A percentile compares a stretch with the other conserved stretches of the same genome.
Conservation (phyloP, 1,284 basidiomycete species). For the Rhizoctonia solani region DNA sequence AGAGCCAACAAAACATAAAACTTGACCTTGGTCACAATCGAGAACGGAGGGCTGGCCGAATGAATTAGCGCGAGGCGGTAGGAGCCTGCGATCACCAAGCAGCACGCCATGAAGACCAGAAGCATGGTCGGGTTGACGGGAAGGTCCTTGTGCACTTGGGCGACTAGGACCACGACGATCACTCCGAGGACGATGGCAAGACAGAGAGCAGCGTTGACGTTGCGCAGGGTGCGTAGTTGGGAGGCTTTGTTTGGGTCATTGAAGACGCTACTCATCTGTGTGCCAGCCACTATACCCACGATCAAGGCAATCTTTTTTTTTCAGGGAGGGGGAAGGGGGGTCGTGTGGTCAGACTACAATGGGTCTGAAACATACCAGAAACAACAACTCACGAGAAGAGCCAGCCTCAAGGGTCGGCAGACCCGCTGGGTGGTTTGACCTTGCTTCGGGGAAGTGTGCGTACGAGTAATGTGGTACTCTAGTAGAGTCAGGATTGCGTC, state of each 20-base stretch:
- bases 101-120: constrained; percentile 21
- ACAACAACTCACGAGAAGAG: constrained; percentile 4
- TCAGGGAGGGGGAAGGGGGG: too few relatives aligned
- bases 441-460: constrained; percentile 18
- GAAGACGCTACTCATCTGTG: constrained; percentile 20
- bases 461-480: constrained; percentile 30
- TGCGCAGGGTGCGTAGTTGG: constrained; percentile 25
- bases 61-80: constrained; percentile 31
- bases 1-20: constrained; percentile 32
- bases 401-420: background rate
- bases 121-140: constrained; percentile 12
- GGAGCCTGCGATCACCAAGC: constrained; percentile 16
- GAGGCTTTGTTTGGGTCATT: constrained; percentile 11
- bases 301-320: background rate
- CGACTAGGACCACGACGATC: constrained; percentile 21
- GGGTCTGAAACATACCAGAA: too few relatives aligned
- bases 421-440: constrained; percentile 11
- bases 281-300: constrained; percentile 31
- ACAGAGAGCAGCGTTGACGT: constrained; percentile 33
- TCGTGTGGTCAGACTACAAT: too few relatives aligned
- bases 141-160: constrained; percentile 28
- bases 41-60: constrained; percentile 6
- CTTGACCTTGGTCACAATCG: constrained; percentile 29
- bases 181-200: constrained; percentile 28
- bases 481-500: constrained; percentile 16